Conservation (phyloP, 768 basidiomycete genomes). For the Suillus clintonianus region DNA sequence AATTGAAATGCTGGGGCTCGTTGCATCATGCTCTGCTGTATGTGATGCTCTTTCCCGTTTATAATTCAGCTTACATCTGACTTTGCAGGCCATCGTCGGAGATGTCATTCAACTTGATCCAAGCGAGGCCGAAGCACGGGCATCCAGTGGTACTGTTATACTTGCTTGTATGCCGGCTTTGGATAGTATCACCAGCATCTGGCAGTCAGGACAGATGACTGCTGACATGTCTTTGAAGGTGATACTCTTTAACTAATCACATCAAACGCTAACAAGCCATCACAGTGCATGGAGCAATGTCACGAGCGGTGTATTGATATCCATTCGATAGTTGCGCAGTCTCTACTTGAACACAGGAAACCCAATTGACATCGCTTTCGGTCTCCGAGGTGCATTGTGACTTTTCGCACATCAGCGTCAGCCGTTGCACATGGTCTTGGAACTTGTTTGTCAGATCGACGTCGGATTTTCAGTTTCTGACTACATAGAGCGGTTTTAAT, state of each 20-base stretch:
- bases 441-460: background rate
- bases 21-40: conserved; percentile 81
- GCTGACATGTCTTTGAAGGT: conserved; percentile 58
- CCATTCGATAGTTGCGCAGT: conserved; percentile 72
- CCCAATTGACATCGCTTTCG: background rate
- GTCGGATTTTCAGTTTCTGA: background rate
- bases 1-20: conserved; percentile 87
- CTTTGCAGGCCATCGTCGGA: conserved; percentile 53
- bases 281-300: conserved; percentile 70
- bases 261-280: background rate
- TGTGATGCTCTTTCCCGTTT: conserved; percentile 21
- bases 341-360: conserved; percentile 49
- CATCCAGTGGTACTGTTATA: conserved; percentile 67
- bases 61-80: conserved; percentile 10
- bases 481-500: background rate
- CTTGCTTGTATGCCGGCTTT: conserved; percentile 89
- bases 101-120: conserved; percentile 80
- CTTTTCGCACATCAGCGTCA: background rate
- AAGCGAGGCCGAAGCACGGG: conserved; percentile 60
- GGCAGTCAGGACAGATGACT: conserved; percentile 75
- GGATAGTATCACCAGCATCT: conserved; percentile 78
- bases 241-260: conserved; percentile 25
- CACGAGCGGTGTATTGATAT: conserved; percentile 73
- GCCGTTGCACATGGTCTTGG: background rate
- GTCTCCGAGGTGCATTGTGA: background rate